Conservation (phyloP, 257 asterid species). For the Ilex asprella region DNA sequence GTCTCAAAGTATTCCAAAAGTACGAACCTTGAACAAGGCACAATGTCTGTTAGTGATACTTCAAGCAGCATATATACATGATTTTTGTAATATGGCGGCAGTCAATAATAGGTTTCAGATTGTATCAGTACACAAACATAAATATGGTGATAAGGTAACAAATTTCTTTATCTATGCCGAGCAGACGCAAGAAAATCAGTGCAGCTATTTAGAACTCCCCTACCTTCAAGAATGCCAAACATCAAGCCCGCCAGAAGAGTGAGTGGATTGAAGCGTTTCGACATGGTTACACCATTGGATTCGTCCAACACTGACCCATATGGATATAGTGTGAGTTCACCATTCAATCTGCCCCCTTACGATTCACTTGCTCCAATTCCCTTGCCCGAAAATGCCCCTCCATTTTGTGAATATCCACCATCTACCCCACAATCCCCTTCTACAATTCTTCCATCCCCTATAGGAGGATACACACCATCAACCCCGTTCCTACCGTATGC, state of each 20-base stretch:
- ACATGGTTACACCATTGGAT: conserved; percentile 25
- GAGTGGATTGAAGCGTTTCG: conserved; percentile 18
- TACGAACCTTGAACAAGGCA: neutral
- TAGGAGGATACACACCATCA: conserved; percentile 26
- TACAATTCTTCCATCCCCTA: conserved; percentile 15
- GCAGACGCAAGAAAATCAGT: conserved; percentile 39
- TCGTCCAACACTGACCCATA: conserved; percentile 49
- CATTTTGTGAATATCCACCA: conserved; percentile 58
- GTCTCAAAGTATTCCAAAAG: neutral
- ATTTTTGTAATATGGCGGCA: too few relatives aligned
- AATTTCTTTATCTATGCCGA: conserved; percentile 1
- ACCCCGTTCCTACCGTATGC: conserved; percentile 10
- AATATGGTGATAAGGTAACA: too few relatives aligned
- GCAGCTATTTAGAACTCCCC: conserved; percentile 11
- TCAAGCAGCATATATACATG: too few relatives aligned
- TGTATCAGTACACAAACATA: too few relatives aligned
- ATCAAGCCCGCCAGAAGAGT: conserved; percentile 14
- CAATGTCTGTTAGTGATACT: too few relatives aligned
- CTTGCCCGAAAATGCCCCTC: conserved; percentile 46
- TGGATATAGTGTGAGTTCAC: conserved; percentile 39
- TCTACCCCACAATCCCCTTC: conserved; percentile 37
- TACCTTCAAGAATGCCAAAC: conserved; percentile 20
- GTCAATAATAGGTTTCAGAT: too few relatives aligned
- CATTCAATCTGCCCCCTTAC: conserved; percentile 67
- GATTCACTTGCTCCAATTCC: conserved; percentile 78